phyloP scores from a whole-genome alignment of 2,329 filamentous ascomycete genomes.

The Monosporascus sp. region DNA sequence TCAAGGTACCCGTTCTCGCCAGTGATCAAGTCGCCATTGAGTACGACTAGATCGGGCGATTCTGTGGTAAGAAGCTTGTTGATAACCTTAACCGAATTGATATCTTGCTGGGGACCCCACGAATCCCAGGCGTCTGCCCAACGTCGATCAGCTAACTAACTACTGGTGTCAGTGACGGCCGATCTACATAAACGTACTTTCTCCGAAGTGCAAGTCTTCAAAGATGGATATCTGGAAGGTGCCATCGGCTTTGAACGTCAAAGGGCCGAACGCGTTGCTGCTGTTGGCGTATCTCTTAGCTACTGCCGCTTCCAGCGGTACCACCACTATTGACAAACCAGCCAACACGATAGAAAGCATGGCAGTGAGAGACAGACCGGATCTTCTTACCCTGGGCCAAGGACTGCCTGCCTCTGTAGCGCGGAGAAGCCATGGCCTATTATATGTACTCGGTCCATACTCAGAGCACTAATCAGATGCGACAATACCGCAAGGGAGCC shows the following conservation, averaged over 20 bases:
- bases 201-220: slow-evolving; percentile 67
- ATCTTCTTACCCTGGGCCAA: background rate
- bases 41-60: slow-evolving; percentile 54
- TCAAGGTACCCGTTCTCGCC: slow-evolving; percentile 56
- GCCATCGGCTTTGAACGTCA: slow-evolving; percentile 37
- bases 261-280: slow-evolving; percentile 14
- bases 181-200: slow-evolving; percentile 41
- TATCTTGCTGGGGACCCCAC: slow-evolving; percentile 50
- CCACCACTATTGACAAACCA: slow-evolving; percentile 5
- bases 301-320: slow-evolving; percentile 8
- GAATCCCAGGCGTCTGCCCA: slow-evolving; percentile 36
- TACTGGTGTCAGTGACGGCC: background rate
- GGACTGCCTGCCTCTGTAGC: background rate
- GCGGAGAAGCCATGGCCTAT: background rate
- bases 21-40: slow-evolving; percentile 69
- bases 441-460: background rate
- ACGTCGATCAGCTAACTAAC: background rate
- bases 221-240: slow-evolving; percentile 57
- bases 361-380: background rate
- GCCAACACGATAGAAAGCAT: slow-evolving; percentile 2
- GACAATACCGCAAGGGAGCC: background rate
- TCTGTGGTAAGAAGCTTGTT: slow-evolving; percentile 53
- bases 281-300: slow-evolving; percentile 15
- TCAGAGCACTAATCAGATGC: background rate
- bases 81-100: slow-evolving; percentile 53